Conservation (phyloP, 306 rosid species). For the Citrullus colocynthis region DNA sequence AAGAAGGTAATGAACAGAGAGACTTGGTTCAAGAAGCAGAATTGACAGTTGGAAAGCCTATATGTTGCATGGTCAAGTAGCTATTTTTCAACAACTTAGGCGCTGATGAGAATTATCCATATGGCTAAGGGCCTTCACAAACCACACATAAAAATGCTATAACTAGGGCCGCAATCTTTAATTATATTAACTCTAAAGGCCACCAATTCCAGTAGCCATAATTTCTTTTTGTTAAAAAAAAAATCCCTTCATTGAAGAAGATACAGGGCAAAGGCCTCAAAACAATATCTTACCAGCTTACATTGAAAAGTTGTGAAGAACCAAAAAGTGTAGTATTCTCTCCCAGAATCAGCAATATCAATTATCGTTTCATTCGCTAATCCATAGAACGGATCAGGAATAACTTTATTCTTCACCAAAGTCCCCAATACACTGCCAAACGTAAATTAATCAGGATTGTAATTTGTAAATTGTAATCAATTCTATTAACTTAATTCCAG, state of each 20-base stretch:
- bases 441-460: constrained; percentile 15
- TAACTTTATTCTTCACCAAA: constrained; percentile 62
- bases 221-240: no score
- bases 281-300: constrained; percentile 42
- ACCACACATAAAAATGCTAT: not conserved
- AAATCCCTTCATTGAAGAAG: not conserved
- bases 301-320: constrained; percentile 61
- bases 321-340: constrained; percentile 88
- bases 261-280: not conserved
- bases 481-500: not conserved
- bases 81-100: not conserved
- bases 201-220: not conserved
- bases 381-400: constrained; percentile 90
- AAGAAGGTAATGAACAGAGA: constrained; percentile 4
- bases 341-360: constrained; percentile 91
- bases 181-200: not conserved
- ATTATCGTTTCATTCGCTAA: constrained; percentile 48
- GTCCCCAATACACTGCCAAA: constrained; percentile 73
- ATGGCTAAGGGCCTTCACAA: not conserved
- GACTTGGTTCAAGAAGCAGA: not conserved
- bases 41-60: not conserved
- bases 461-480: not conserved
- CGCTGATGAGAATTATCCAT: not conserved
- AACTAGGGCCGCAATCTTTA: not conserved
- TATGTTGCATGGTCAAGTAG: not conserved